A percentile compares a stretch with the other conserved stretches of the same genome.
phyloP scores from a whole-genome alignment of 1,284 basidiomycete species.

The Rhizopogon hawkerae region DNA sequence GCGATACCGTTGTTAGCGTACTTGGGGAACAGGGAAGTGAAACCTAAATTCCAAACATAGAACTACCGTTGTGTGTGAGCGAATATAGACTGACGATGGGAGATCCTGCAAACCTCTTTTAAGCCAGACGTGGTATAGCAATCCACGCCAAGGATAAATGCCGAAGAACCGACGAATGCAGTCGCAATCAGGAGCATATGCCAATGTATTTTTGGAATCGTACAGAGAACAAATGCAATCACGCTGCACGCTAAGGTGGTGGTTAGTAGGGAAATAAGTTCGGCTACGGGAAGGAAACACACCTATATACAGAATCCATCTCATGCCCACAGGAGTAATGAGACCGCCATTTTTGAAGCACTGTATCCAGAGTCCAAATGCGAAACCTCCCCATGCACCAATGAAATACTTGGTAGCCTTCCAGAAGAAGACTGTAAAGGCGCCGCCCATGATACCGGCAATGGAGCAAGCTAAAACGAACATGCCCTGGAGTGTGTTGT shows the following conservation, averaged over 20 bases:
- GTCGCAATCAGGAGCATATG: constrained; percentile 77
- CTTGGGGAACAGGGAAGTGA: constrained; percentile 69
- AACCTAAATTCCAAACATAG: constrained; percentile 92
- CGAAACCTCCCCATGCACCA: constrained; percentile 84
- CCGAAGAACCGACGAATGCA: constrained; percentile 84
- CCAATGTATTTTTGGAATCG: constrained; percentile 69
- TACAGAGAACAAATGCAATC: constrained; percentile 52
- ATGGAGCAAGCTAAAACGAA: constrained; percentile 80
- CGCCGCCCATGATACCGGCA: constrained; percentile 78
- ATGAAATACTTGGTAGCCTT: constrained; percentile 80
- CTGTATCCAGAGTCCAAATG: constrained; percentile 81
- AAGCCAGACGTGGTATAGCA: constrained; percentile 86
- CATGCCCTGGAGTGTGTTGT: constrained; percentile 71
- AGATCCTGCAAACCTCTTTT: constrained; percentile 62
- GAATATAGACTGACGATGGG: not conserved
- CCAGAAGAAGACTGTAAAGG: constrained; percentile 83
- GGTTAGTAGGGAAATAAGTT: constrained; percentile 15
- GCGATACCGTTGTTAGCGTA: constrained; percentile 57
- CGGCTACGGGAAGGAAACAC: constrained; percentile 19
- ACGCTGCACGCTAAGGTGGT: constrained; percentile 42
- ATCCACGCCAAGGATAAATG: constrained; percentile 87
- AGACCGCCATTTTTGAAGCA: constrained; percentile 78
- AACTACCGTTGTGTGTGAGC: constrained; percentile 44
- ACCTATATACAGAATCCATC: constrained; percentile 88
- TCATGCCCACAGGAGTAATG: constrained; percentile 63